Conservation (phyloP, 1,139 yeast genomes). For the Protomyces macrosporus region DNA sequence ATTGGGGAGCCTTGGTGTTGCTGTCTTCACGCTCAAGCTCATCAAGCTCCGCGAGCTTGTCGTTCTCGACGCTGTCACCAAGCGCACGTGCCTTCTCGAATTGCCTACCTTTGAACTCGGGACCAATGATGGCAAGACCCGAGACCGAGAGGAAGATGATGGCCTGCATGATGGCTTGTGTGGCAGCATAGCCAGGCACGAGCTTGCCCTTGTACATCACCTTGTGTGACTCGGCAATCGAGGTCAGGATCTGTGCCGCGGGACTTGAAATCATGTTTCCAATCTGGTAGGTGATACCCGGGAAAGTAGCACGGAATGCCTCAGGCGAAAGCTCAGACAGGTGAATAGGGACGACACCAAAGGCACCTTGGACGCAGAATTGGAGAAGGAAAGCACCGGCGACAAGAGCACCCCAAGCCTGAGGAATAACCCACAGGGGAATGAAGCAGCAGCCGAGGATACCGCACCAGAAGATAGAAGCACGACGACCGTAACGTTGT, state of each 20-base stretch:
- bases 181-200: constrained; percentile 7
- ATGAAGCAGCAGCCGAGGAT: constrained; percentile 57
- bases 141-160: constrained; percentile 3
- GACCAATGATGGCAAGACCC: neutral
- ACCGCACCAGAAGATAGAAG: constrained; percentile 43
- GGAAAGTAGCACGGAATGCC: constrained; percentile 64
- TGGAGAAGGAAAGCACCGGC: constrained; percentile 64
- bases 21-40: neutral
- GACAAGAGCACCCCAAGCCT: constrained; percentile 42
- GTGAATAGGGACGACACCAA: constrained; percentile 82
- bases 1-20: neutral
- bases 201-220: constrained; percentile 2
- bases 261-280: constrained; percentile 82
- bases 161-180: constrained; percentile 7
- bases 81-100: constrained; percentile 14
- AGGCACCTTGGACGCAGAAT: constrained; percentile 77
- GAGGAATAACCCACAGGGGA: constrained; percentile 57
- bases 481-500: constrained; percentile 56
- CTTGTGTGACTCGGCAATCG: constrained; percentile 50
- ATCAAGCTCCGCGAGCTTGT: neutral
- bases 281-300: constrained; percentile 72
- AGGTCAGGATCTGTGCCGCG: constrained; percentile 72
- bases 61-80: constrained; percentile 1
- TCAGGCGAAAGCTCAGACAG: constrained; percentile 74
- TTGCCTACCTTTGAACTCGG: neutral